Evolutionary conservation across 176 grass and related monocot species (phyloP).

Genomic region (Rhynchospora tenuis): DNA sequence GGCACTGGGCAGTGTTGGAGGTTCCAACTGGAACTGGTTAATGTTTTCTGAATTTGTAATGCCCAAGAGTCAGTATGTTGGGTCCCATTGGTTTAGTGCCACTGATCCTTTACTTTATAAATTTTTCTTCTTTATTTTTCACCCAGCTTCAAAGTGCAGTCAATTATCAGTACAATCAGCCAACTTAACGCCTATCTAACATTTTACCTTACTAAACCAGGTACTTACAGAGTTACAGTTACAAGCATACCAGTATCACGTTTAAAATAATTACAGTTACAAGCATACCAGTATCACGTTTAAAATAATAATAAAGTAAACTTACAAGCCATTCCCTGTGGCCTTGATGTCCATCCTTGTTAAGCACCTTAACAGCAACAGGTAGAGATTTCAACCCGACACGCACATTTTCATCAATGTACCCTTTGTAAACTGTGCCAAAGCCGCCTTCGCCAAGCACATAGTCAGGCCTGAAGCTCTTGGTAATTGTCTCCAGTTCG

Average conservation of each 20-base stretch:
- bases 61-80: neutral
- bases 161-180: neutral
- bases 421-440: constrained; percentile 97
- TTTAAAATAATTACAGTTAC: neutral
- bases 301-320: constrained; percentile 18
- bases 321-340: constrained; percentile 99
- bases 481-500: constrained; percentile 97
- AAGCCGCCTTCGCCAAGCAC: constrained; percentile 97
- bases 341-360: constrained; percentile 97
- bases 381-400: constrained; percentile 89
- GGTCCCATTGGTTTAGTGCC: neutral
- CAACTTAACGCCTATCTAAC: neutral
- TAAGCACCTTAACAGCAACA: constrained; percentile 96
- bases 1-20: neutral
- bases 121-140: neutral
- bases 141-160: neutral
- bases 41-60: neutral
- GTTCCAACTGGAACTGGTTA: neutral
- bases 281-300: neutral
- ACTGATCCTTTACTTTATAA: neutral
- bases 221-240: no score
- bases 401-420: constrained; percentile 99
- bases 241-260: no score
- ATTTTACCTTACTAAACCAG: neutral
- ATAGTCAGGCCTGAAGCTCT: constrained; percentile 92